phyloP scores from a whole-genome alignment of 176 grass and related monocot species.

The Eleusine indica region DNA sequence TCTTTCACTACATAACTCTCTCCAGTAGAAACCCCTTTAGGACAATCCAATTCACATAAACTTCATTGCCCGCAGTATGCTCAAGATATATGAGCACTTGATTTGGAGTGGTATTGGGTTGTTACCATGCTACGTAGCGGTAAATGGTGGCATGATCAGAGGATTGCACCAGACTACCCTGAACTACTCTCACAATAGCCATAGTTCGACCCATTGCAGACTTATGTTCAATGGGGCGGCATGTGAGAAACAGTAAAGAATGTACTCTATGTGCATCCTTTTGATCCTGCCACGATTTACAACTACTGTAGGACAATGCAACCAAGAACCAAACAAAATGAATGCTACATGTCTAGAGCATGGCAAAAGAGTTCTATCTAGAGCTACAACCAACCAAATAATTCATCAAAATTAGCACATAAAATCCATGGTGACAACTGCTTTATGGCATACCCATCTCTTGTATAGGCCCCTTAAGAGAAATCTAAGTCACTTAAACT shows the following conservation, averaged over 20 bases:
- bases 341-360: not conserved
- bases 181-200: conserved; percentile 7
- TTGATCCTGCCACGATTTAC: not conserved
- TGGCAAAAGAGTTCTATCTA: not conserved
- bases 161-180: not conserved
- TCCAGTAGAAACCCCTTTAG: not conserved
- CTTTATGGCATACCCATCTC: not conserved
- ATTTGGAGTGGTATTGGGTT: not conserved
- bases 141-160: conserved; percentile 13
- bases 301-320: not conserved
- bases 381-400: not conserved
- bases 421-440: not conserved
- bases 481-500: no score
- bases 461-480: no score
- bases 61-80: not conserved
- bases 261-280: not conserved
- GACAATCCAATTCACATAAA: not conserved
- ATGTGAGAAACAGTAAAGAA: not conserved
- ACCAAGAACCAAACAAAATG: not conserved
- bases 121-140: not conserved
- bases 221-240: not conserved
- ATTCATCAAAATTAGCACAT: not conserved
- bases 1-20: no score
- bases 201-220: not conserved
- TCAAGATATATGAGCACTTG: not conserved